Evolutionary conservation across 192 early-diverging fungal genomes (phyloP).

Genomic region (Pecoramyces ruminantium): DNA sequence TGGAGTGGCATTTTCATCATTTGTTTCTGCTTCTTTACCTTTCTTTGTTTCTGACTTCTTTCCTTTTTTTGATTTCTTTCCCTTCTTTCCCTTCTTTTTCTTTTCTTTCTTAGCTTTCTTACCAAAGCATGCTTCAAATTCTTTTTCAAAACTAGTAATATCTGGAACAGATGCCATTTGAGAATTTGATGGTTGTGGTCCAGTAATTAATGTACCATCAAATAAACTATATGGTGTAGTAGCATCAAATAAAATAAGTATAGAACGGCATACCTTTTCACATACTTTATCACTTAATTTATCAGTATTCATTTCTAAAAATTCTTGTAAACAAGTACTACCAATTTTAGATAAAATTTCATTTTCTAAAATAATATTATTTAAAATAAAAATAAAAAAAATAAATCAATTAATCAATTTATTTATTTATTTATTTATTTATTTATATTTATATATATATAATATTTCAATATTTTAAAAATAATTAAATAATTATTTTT

Average conservation of each 20-base stretch:
- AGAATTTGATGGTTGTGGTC: neutral
- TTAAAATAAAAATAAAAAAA: neutral
- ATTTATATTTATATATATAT: too few relatives aligned
- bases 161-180: neutral
- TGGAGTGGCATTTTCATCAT: neutral
- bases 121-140: neutral
- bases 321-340: constrained; percentile 74
- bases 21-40: neutral
- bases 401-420: neutral
- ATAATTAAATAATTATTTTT: too few relatives aligned
- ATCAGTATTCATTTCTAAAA: constrained; percentile 59
- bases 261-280: constrained; percentile 49
- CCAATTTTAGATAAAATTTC: constrained; percentile 80
- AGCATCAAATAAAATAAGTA: constrained; percentile 55
- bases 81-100: neutral
- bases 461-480: too few relatives aligned
- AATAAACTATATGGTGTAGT: constrained; percentile 64
- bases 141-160: neutral
- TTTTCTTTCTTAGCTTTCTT: neutral
- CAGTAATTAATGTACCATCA: constrained; percentile 7
- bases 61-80: neutral
- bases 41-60: neutral
- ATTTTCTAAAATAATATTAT: constrained; percentile 51
- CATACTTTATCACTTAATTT: constrained; percentile 57
- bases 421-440: too few relatives aligned